These are phyloP conservation scores for Lotus japonicus DNA, from an alignment of 306 rosid species.

Conservation along the genomic window DNA sequence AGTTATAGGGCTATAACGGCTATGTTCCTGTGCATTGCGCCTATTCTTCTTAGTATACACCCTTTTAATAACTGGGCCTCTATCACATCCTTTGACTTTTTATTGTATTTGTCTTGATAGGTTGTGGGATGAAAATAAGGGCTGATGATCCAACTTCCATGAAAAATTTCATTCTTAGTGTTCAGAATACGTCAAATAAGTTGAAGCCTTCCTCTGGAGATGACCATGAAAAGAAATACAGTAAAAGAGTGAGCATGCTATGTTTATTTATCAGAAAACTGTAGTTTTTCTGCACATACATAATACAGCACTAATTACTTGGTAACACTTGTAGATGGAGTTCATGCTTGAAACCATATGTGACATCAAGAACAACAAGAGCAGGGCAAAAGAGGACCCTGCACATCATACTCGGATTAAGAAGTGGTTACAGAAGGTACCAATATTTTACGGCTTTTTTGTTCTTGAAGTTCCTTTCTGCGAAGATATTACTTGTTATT, in stretches of 20 bases:
- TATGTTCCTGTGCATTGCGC: too few species aligned
- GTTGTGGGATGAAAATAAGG: conserved; percentile 97
- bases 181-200: conserved; percentile 69
- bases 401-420: conserved; percentile 68
- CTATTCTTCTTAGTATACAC: too few species aligned
- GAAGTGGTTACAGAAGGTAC: conserved; percentile 91
- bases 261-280: conserved; percentile 8
- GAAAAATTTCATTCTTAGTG: conserved; percentile 64
- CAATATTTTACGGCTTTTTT: conserved; percentile 13
- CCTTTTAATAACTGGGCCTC: too few species aligned
- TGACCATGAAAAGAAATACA: conserved; percentile 36
- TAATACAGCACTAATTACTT: conserved; percentile 17
- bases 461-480: background rate
- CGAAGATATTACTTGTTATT: background rate
- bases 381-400: conserved; percentile 64
- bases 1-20: too few species aligned
- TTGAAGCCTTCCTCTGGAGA: conserved; percentile 51
- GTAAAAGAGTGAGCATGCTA: conserved; percentile 64
- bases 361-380: conserved; percentile 97
- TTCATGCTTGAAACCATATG: conserved; percentile 94
- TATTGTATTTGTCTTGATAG: conserved; percentile 33
- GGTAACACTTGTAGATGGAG: conserved; percentile 68
- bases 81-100: too few species aligned
- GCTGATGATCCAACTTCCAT: conserved; percentile 82
- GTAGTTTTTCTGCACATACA: background rate